Evolutionary conservation across 306 rosid genomes (phyloP).

Genomic region (Mimosa bimucronata): DNA sequence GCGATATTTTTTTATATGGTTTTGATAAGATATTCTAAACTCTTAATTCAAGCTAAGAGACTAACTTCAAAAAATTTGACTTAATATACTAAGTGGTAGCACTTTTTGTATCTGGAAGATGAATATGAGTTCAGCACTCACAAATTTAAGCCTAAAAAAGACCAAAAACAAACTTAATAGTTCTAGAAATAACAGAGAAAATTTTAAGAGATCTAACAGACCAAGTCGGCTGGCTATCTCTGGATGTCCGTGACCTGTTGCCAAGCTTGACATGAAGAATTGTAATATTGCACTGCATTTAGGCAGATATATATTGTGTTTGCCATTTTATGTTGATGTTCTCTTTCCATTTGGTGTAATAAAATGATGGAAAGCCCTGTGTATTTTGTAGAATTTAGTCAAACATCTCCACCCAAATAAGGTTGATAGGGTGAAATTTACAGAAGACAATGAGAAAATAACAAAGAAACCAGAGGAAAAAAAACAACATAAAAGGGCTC

Average conservation of each 20-base stretch:
- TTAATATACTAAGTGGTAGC: neutral
- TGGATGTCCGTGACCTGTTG: neutral
- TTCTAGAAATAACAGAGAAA: neutral
- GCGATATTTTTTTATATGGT: neutral
- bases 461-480: neutral
- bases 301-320: neutral
- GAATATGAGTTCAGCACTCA: neutral
- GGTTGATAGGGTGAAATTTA: neutral
- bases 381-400: neutral
- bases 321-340: neutral
- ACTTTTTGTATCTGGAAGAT: neutral
- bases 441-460: neutral
- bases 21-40: slow-evolving; percentile 17
- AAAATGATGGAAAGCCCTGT: neutral
- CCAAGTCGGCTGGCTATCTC: neutral
- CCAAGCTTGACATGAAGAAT: neutral
- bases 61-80: neutral
- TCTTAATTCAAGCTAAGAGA: slow-evolving; percentile 8
- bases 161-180: neutral
- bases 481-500: neutral
- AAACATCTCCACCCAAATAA: neutral
- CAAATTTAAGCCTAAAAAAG: neutral
- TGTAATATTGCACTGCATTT: neutral
- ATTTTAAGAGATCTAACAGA: neutral
- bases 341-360: neutral